phyloP scores from a whole-genome alignment of 495 filamentous ascomycete species.

The Penicillium antarcticum region DNA sequence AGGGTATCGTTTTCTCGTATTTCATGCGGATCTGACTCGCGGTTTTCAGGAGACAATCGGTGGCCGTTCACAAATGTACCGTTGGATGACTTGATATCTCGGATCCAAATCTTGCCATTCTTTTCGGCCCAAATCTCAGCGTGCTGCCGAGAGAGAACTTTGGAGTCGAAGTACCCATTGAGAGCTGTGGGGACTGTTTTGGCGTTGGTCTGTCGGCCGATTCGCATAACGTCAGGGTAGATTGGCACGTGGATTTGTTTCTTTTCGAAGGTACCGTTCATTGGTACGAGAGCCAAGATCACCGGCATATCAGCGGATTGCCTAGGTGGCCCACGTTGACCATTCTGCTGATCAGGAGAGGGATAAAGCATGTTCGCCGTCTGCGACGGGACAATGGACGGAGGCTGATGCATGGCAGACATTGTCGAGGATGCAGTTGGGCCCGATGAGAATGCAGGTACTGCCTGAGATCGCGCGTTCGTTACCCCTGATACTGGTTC shows the following conservation, averaged over 20 bases:
- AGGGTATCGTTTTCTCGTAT: conserved; percentile 82
- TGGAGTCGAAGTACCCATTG: conserved; percentile 97
- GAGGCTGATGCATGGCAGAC: conserved; percentile 72
- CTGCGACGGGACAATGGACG: conserved; percentile 69
- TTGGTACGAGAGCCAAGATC: conserved; percentile 74
- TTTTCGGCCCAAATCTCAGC: conserved; percentile 94
- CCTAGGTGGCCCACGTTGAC: conserved; percentile 53
- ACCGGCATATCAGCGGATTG: conserved; percentile 60
- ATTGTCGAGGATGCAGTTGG: conserved; percentile 64
- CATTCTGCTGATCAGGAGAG: conserved; percentile 55
- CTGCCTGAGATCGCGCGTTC: conserved; percentile 58
- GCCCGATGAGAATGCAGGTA: conserved; percentile 63
- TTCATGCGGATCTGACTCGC: conserved; percentile 92
- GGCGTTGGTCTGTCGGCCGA: conserved; percentile 94
- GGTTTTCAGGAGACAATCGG: conserved; percentile 84
- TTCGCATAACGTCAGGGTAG: conserved; percentile 81
- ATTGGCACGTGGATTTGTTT: conserved; percentile 93
- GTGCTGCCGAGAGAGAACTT: conserved; percentile 93
- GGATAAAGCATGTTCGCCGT: conserved; percentile 51
- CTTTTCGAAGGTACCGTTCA: conserved; percentile 93
- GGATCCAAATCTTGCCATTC: conserved; percentile 88
- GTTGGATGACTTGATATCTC: conserved; percentile 97
- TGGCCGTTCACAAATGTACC: conserved; percentile 97
- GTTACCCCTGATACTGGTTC: conserved; percentile 64
- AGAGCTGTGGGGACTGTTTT: conserved; percentile 85